Conservation (phyloP, 441 rosid genomes). For the Jatropha multifida region DNA sequence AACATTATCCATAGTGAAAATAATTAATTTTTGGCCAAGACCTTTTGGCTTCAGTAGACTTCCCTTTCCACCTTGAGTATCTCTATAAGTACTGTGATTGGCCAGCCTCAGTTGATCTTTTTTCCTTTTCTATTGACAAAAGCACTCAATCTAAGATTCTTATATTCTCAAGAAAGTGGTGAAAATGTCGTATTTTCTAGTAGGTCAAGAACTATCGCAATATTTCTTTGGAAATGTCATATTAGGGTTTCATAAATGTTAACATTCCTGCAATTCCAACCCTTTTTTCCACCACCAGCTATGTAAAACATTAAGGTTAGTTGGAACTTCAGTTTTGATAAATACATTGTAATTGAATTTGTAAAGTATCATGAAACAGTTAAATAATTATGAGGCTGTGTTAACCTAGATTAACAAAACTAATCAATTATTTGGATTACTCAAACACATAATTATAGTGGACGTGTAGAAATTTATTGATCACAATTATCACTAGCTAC, state of each 20-base stretch:
- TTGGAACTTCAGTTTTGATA: too few relatives aligned
- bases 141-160: conserved; percentile 27
- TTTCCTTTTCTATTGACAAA: conserved; percentile 23
- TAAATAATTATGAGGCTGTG: neutral
- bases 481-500: too few relatives aligned
- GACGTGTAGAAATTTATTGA: too few relatives aligned
- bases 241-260: too few relatives aligned
- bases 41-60: neutral
- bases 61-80: conserved; percentile 1
- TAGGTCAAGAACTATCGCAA: neutral
- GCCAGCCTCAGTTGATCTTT: conserved; percentile 10
- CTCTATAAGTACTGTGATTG: conserved; percentile 17
- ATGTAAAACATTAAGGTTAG: too few relatives aligned
- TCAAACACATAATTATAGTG: too few relatives aligned
- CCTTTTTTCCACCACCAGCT: too few relatives aligned
- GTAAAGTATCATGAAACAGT: neutral
- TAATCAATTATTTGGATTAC: too few relatives aligned
- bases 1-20: conserved; percentile 17
- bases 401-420: neutral
- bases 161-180: neutral
- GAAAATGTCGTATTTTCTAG: neutral
- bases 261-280: too few relatives aligned
- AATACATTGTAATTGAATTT: neutral
- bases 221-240: too few relatives aligned
- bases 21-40: neutral